Evolutionary conservation across 805 yeast genomes (phyloP), one percentile per base, ranked within the genome.

Genomic region (Saccharomyces eubayanus): DNA sequence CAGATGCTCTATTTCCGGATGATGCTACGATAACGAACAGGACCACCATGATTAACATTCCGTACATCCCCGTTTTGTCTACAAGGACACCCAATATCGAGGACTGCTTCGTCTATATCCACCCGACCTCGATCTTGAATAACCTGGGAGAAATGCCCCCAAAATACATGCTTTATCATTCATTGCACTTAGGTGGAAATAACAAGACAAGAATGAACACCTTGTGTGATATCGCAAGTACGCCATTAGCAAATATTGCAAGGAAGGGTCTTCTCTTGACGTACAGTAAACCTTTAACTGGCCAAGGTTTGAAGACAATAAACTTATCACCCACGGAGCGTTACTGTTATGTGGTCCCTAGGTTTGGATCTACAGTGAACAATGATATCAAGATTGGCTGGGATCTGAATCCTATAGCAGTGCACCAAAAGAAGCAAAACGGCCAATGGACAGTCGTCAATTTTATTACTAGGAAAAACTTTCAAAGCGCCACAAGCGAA

Each of bases 271-370:
- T 87, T 0, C 72, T 92, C 48, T 64, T 92, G 46, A 82, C 92
- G 0, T 91, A 86, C 69, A 89, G 97, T 28, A 92, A 91, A 64
- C 98, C 98, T 0, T 71, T 92, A 51, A 60, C 66, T 4, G 96
- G 96, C 0, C 87, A 88, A 53, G 96, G 97, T 2, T 82, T 89
- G 63, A 95, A 89, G 1, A 95, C 96, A 1, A 85, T 84, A 63
- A 74, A 78, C 58, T 62, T 87, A 14, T 73, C 82, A 3, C 73
- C 87, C 0, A 80, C 83, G 2, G 85, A 84, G 62, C 75, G 97
- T 59, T 91, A 86, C 63, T 88, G 95, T 61, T 91, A 89, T 72
- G 97, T 91, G 14, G 84, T 89, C 50, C 97, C 98, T 1, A 73
- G 97, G 53, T 82, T 87, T 65, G 97, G 97, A 3, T 91, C 95